Conservation (phyloP, 2,329 filamentous ascomycete genomes). For the Ascochyta fabae region DNA sequence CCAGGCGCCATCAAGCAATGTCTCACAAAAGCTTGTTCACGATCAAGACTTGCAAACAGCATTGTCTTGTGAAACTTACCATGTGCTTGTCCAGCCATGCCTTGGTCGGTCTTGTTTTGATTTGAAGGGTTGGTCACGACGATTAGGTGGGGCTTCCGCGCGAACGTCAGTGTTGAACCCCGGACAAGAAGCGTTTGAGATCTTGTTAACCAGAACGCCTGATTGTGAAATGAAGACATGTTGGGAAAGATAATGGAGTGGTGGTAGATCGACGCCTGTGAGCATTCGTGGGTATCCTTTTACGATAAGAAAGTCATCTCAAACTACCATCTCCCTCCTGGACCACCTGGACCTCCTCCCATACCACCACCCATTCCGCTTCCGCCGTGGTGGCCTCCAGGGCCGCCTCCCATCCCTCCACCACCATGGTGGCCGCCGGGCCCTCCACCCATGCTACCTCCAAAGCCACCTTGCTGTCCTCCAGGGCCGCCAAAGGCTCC, state of each 20-base stretch:
- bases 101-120: no score
- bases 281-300: not conserved
- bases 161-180: not conserved
- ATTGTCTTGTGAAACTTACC: no score
- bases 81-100: no score
- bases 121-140: no score
- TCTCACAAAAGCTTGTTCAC: not conserved
- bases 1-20: not conserved
- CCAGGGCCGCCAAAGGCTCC: not conserved
- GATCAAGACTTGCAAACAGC: not conserved
- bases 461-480: not conserved
- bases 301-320: not conserved
- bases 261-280: not conserved
- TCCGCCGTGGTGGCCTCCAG: not conserved
- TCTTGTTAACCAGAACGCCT: no score
- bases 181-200: no score
- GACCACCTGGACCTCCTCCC: not conserved
- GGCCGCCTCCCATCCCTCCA: not conserved
- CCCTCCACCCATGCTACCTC: not conserved
- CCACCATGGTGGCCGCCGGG: not conserved
- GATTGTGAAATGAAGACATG: no score
- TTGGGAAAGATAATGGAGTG: no score
- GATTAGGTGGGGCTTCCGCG: no score
- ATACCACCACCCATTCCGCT: not conserved
- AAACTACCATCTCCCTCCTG: slow-evolving; percentile 2